Evolutionary conservation across 805 yeast genomes (phyloP).

Genomic region (Spathaspora arborariae): DNA sequence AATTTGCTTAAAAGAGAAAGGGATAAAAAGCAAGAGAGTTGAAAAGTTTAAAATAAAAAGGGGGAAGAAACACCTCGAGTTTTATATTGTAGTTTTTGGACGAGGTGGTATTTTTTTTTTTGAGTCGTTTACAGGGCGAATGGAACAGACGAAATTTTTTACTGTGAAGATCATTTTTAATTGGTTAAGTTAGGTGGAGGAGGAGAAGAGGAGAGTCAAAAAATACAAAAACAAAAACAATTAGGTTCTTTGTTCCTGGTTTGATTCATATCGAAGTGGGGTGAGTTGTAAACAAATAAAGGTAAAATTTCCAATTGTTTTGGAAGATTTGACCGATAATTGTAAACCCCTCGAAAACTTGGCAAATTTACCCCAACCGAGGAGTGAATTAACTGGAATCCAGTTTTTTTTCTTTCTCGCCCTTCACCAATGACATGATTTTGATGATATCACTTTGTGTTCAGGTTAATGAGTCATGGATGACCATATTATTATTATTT

Average conservation of each 20-base stretch:
- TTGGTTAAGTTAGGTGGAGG: constrained; percentile 1
- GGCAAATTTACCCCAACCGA: background rate
- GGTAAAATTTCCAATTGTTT: background rate
- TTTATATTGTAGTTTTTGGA: background rate
- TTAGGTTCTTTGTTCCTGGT: background rate
- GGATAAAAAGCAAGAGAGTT: background rate
- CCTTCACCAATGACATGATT: background rate
- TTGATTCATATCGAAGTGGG: background rate
- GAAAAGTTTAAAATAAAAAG: background rate
- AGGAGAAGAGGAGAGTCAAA: background rate
- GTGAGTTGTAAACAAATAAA: background rate
- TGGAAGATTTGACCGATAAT: background rate
- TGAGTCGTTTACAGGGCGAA: background rate
- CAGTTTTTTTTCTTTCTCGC: background rate
- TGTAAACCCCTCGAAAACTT: background rate
- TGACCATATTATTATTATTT: background rate
- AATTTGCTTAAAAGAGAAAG: background rate
- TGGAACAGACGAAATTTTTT: background rate
- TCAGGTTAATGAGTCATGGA: background rate
- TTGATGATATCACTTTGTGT: background rate
- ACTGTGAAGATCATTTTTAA: background rate
- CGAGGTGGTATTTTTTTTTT: background rate
- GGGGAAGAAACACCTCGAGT: background rate
- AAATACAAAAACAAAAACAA: background rate
- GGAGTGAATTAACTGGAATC: background rate